A percentile compares a stretch with the other conserved stretches of the same genome.
Evolutionary conservation across 306 rosid species (phyloP).

Genomic region (Cucumis hystrix): DNA sequence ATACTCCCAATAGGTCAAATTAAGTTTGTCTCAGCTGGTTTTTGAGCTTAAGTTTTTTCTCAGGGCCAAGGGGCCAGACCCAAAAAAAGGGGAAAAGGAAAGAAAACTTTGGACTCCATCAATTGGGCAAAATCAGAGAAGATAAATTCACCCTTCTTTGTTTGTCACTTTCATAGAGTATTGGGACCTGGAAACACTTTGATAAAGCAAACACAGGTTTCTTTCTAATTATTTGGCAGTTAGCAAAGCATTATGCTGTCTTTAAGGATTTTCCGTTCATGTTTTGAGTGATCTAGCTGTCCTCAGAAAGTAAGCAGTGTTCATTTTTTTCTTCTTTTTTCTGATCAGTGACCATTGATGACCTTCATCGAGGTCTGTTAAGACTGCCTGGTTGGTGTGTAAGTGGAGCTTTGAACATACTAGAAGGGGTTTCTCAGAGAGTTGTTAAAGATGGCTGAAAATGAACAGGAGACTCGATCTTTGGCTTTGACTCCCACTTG

Average conservation of each 20-base stretch:
- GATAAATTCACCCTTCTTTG: background rate
- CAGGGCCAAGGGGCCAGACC: background rate
- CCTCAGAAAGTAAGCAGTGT: background rate
- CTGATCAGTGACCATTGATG: background rate
- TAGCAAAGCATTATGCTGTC: background rate
- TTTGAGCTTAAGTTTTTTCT: background rate
- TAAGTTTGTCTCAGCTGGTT: background rate
- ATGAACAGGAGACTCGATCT: constrained; percentile 49
- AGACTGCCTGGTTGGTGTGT: background rate
- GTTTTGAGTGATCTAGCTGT: background rate
- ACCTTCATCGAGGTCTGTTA: background rate
- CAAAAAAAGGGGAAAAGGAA: background rate
- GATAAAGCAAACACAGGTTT: background rate
- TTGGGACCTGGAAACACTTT: background rate
- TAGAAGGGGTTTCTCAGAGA: background rate
- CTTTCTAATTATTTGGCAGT: background rate
- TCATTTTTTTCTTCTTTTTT: background rate
- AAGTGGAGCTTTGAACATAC: background rate
- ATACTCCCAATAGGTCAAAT: background rate
- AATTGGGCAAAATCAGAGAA: background rate
- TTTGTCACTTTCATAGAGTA: background rate
- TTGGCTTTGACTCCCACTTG: constrained; percentile 98
- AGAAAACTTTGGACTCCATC: background rate
- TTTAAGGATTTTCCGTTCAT: background rate
- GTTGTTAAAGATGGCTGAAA: constrained; percentile 40